Percentiles rank a stretch among this genome's conserved stretches.
Evolutionary conservation across 148 eudicot genomes (phyloP).

Genomic region (Rhododendron henanense): DNA sequence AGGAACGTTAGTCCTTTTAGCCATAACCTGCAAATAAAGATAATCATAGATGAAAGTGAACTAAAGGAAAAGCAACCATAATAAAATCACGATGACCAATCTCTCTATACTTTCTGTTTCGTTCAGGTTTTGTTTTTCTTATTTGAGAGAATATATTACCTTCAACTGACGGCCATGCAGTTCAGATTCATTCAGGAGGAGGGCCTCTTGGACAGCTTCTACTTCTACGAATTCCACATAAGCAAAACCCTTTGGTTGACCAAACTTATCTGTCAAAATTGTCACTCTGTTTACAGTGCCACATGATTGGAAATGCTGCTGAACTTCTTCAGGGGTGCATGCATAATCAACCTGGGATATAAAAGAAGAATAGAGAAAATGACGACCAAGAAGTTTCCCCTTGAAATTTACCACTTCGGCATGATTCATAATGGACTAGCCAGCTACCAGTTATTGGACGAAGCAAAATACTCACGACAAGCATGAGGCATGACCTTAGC

Average conservation of each 20-base stretch:
- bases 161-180: conserved; percentile 94
- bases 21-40: conserved; percentile 49
- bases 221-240: conserved; percentile 89
- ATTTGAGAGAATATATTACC: conserved; percentile 29
- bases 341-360: conserved; percentile 86
- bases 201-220: conserved; percentile 89
- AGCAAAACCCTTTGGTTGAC: conserved; percentile 97
- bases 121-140: too few species aligned
- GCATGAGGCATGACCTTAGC: not conserved
- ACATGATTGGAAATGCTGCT: conserved; percentile 91
- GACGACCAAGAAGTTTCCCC: not conserved
- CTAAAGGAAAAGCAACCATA: not conserved
- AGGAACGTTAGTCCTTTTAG: conserved; percentile 91
- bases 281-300: conserved; percentile 92
- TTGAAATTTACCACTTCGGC: not conserved
- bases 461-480: not conserved
- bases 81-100: not conserved
- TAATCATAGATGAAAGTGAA: not conserved
- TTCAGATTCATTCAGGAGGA: conserved; percentile 79
- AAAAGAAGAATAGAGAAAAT: not conserved
- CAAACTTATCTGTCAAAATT: conserved; percentile 87
- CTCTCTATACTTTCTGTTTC: not conserved
- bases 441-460: not conserved
- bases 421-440: not conserved
- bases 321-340: conserved; percentile 98